These are phyloP conservation scores for Elsinoe batatas DNA, from an alignment of 2,329 filamentous ascomycete species.

Conservation along the genomic window DNA sequence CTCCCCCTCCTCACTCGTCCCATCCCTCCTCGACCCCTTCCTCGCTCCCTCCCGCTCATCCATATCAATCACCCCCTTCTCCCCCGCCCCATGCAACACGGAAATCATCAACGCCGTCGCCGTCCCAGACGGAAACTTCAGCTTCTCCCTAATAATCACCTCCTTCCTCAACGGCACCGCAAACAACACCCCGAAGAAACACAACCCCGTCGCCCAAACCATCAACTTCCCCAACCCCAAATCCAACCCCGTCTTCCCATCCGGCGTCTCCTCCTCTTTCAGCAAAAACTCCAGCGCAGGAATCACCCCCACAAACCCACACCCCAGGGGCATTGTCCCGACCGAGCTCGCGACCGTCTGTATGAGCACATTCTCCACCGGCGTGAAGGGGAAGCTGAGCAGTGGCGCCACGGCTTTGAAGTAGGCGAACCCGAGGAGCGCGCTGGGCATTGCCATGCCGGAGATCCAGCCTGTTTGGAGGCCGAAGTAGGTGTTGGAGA, in stretches of 20 bases:
- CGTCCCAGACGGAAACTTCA: conserved; percentile 92
- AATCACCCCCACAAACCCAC: conserved; percentile 90
- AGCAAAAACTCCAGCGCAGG: conserved; percentile 85
- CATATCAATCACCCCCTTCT: conserved; percentile 30
- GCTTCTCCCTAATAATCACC: conserved; percentile 82
- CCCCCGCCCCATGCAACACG: conserved; percentile 62
- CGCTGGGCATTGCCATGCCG: conserved; percentile 95
- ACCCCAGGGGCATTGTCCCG: conserved; percentile 92
- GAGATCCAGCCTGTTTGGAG: conserved; percentile 77
- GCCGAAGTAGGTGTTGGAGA: conserved; percentile 98
- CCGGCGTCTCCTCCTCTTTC: conserved; percentile 53
- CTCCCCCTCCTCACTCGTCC: conserved; percentile 27
- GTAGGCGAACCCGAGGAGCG: conserved; percentile 85
- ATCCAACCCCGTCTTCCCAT: conserved; percentile 21
- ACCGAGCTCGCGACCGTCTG: conserved; percentile 93
- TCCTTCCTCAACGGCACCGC: conserved; percentile 83
- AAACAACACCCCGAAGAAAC: conserved; percentile 95
- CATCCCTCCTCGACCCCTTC: conserved; percentile 19
- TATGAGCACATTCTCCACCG: conserved; percentile 91
- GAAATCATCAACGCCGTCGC: conserved; percentile 90
- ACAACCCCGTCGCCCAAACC: conserved; percentile 84
- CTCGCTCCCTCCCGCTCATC: conserved; percentile 23
- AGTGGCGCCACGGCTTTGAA: conserved; percentile 71
- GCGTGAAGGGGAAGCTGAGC: conserved; percentile 72
- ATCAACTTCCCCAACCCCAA: conserved; percentile 62